Evolutionary conservation across 805 yeast species (phyloP).

Genomic region (Metschnikowia arizonensis): DNA sequence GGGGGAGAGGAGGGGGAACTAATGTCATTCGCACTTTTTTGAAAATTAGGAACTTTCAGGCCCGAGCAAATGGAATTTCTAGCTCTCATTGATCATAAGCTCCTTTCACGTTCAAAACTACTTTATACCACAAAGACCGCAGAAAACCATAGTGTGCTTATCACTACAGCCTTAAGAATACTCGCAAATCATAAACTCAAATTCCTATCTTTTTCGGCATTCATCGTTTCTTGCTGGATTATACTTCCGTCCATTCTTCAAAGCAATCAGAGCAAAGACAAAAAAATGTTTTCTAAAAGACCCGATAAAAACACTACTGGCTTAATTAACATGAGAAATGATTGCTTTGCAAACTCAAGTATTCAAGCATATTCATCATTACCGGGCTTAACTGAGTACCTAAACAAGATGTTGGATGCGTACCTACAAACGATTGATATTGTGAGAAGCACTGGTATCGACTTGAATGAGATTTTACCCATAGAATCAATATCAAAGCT

Average conservation of each 20-base stretch:
- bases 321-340: constrained; percentile 73
- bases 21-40: not conserved
- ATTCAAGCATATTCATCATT: constrained; percentile 72
- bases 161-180: not conserved
- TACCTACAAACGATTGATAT: constrained; percentile 23
- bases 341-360: constrained; percentile 89
- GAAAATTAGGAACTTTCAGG: not conserved
- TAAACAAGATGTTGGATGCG: constrained; percentile 39
- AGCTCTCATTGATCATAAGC: constrained; percentile 6
- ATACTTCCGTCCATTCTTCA: constrained; percentile 13
- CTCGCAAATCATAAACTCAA: not conserved
- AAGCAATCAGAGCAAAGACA: not conserved
- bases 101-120: constrained; percentile 2
- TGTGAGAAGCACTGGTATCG: constrained; percentile 8
- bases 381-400: constrained; percentile 55
- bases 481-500: constrained; percentile 18
- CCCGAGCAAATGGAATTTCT: constrained; percentile 9
- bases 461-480: constrained; percentile 14
- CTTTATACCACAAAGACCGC: not conserved
- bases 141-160: not conserved
- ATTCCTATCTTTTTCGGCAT: constrained; percentile 1
- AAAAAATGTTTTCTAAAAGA: constrained; percentile 45
- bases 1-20: constrained; percentile 1
- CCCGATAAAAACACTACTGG: constrained; percentile 80
- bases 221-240: constrained; percentile 11